Evolutionary conservation across 768 basidiomycete genomes (phyloP).

Genomic region (Chalciporus pseudorubinellus): DNA sequence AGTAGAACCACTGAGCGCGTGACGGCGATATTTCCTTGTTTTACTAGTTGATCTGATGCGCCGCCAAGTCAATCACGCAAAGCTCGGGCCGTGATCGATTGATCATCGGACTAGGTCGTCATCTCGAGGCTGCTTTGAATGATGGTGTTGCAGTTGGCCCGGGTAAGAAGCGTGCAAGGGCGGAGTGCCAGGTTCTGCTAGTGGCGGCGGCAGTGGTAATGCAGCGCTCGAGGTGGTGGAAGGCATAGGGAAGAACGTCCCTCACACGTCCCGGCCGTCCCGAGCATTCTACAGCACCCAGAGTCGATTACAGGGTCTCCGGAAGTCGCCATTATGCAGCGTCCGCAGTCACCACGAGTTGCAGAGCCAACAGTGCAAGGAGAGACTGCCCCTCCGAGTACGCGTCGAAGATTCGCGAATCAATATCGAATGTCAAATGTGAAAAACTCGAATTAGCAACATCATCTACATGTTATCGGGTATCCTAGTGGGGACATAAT

Average conservation of each 20-base stretch:
- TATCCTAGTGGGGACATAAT: not conserved
- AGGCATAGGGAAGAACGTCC: conserved; percentile 17
- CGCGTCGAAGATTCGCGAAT: no score
- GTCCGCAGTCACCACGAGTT: conserved; percentile 7
- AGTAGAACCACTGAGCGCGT: no score
- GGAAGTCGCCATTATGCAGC: conserved; percentile 10
- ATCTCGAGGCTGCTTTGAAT: conserved; percentile 71
- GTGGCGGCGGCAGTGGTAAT: not conserved
- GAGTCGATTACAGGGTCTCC: conserved; percentile 9
- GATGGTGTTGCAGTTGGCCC: conserved; percentile 47
- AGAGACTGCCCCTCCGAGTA: conserved; percentile 7
- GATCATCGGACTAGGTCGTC: conserved; percentile 60
- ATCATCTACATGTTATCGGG: conserved; percentile 2
- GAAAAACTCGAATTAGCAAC: conserved; percentile 7
- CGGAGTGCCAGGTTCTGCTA: conserved; percentile 10
- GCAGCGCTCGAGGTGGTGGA: conserved; percentile 9
- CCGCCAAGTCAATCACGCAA: conserved; percentile 40
- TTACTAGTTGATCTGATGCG: no score
- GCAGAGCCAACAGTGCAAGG: conserved; percentile 1
- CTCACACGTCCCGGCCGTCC: conserved; percentile 1
- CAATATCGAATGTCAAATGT: no score
- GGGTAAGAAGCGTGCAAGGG: conserved; percentile 35
- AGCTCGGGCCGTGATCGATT: conserved; percentile 57
- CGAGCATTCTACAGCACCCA: conserved; percentile 27
- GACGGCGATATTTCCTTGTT: no score